These are phyloP conservation scores for Hippophae gyantsensis DNA, from an alignment of 306 rosid genomes.

Conservation along the genomic window DNA sequence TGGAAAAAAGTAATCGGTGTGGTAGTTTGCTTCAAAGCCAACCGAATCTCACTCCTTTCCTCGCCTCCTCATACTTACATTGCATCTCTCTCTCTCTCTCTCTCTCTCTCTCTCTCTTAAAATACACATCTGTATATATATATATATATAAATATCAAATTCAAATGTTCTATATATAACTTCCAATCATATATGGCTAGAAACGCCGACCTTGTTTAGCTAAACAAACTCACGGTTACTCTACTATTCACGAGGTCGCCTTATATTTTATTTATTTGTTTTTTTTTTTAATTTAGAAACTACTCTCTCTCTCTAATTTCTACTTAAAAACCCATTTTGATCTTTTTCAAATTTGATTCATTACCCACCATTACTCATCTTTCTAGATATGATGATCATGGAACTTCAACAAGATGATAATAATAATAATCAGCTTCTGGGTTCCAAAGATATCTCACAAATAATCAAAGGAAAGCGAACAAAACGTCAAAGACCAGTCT, in stretches of 20 bases:
- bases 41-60: constrained; percentile 94
- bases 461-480: constrained; percentile 65
- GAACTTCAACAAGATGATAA: constrained; percentile 30
- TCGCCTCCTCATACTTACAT: constrained; percentile 51
- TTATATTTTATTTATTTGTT: not conserved
- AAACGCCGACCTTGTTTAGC: constrained; percentile 36
- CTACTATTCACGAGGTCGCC: constrained; percentile 25
- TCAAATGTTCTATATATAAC: constrained; percentile 29
- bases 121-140: constrained; percentile 15
- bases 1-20: constrained; percentile 51
- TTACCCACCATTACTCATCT: constrained; percentile 1
- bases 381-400: constrained; percentile 11
- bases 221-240: constrained; percentile 37
- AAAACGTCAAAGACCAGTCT: constrained; percentile 47
- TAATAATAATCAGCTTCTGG: not conserved
- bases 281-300: not conserved
- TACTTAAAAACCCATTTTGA: not conserved
- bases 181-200: constrained; percentile 30
- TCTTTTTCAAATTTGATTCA: constrained; percentile 1
- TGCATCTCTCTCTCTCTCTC: constrained; percentile 33
- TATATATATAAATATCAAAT: not conserved
- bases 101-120: constrained; percentile 17
- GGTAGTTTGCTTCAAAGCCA: constrained; percentile 87
- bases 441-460: not conserved
- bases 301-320: constrained; percentile 6